Percentiles rank a stretch among this genome's conserved stretches.
Conservation (phyloP, 140 eudicot genomes). For the Cichorium intybus region DNA sequence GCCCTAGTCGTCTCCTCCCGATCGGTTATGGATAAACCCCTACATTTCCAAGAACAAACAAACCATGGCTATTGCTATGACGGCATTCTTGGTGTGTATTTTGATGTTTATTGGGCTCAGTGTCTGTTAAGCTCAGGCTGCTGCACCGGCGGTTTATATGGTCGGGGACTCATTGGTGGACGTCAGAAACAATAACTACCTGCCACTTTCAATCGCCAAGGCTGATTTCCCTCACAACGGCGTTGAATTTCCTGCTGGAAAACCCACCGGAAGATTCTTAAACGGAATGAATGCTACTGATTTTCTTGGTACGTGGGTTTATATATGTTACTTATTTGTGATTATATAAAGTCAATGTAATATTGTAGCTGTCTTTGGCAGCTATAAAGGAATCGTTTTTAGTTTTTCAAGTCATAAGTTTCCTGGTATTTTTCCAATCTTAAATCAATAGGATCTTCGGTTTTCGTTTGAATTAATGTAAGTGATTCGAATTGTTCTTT, state of each 20-base stretch:
- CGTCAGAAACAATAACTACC: constrained; percentile 77
- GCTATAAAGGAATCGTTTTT: too few relatives aligned
- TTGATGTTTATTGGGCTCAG: neutral
- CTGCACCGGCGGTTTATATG: constrained; percentile 52
- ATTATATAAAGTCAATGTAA: neutral
- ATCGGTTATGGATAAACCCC: neutral
- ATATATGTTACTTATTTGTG: neutral
- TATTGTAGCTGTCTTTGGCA: constrained; percentile 22
- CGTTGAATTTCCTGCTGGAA: constrained; percentile 46
- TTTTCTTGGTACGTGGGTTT: constrained; percentile 53
- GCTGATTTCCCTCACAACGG: constrained; percentile 83
- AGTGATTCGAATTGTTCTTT: too few relatives aligned
- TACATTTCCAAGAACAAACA: neutral
- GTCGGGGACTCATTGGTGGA: constrained; percentile 82
- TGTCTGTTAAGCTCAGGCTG: constrained; percentile 4
- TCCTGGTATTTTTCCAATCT: too few relatives aligned
- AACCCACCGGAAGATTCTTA: constrained; percentile 77
- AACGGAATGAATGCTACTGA: constrained; percentile 89
- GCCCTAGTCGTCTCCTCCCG: too few relatives aligned
- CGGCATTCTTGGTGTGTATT: constrained; percentile 10
- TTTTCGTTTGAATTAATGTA: too few relatives aligned
- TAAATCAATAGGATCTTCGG: too few relatives aligned
- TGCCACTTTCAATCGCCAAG: constrained; percentile 43
- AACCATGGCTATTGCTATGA: neutral
- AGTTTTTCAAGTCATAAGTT: too few relatives aligned